Base-by-base conservation (phyloP, 2,329 filamentous ascomycete species). In the Fusarium sulawesiense region DNA sequence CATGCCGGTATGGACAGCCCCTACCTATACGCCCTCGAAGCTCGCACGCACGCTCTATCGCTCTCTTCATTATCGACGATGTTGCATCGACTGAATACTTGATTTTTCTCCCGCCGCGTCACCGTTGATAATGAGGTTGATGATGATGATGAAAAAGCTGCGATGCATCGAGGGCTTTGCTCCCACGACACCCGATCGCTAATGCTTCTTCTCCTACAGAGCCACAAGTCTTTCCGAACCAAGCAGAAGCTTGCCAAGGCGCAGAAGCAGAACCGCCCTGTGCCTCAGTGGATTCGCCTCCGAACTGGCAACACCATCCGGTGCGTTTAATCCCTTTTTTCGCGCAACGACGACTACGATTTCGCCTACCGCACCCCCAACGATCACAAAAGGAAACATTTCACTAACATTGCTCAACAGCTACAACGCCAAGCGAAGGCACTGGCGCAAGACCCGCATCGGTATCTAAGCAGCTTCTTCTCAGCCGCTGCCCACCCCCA, bases 211-310 rank as follows among this genome's bases (percentile, higher is more conserved):
- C 68, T 68, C 44, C 30, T 29, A 57, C 84, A 98, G 95, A 95
- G 92, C 92, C 94, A 99, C 89, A 99, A 99, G 92, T 93, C 94
- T 84, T 99, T 99, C 94, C 93, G 94, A 85, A 98, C 94, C 87
- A 99, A 99, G 94, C 92, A 97, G 87, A 99, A 99, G 96, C 94
- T 99, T 88, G 96, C 96, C 83, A 98, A 95, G 90, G 96, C 96
- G 84, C 95, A 98, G 90, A 98, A 97, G 91, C 95, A 98, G 90
- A 99, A 99, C 92, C 92, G 96, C 84, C 96, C 96, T 79, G 98
- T 99, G 84, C 96, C 96, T 77, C 96, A 99, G 90, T 99, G 96
- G 96, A 98, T 99, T 84, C 92, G 96, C 84, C 91, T 99, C 82
- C 92, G 95, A 85, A 98, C 96, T 80, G 92, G 91, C 86, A 99